Percentiles rank a stretch among this genome's conserved stretches.
phyloP scores from a whole-genome alignment of 139 green algal genomes.

The Chlamydomonas schloesseri region DNA sequence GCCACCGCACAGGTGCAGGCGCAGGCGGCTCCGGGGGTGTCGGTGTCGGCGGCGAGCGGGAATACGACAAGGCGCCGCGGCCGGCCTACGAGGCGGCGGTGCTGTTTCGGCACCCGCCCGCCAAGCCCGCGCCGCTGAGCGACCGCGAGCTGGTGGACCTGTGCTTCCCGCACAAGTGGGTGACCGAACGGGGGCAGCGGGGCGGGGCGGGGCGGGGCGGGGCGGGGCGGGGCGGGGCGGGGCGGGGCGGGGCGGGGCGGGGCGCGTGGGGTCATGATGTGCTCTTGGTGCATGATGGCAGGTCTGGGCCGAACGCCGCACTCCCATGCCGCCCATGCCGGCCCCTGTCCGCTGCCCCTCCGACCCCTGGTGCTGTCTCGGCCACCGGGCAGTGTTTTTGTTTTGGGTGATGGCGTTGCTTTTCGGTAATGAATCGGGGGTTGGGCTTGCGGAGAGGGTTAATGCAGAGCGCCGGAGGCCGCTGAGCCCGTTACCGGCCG shows the following conservation, averaged over 20 bases:
- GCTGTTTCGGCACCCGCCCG: conserved; percentile 65
- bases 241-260: too few species aligned
- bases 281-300: too few species aligned
- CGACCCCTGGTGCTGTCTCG: too few species aligned
- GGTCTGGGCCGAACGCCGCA: too few species aligned
- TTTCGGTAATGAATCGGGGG: too few species aligned
- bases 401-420: neutral
- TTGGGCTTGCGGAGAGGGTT: too few species aligned
- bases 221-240: too few species aligned
- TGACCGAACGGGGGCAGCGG: neutral
- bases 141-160: conserved; percentile 76
- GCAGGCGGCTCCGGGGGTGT: neutral
- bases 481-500: too few species aligned
- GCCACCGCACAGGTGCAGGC: neutral
- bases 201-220: too few species aligned
- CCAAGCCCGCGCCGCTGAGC: conserved; percentile 42
- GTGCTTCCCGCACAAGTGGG: conserved; percentile 79
- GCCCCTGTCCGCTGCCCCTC: too few species aligned
- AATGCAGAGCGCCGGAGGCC: too few species aligned
- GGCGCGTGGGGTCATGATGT: neutral
- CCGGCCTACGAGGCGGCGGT: conserved; percentile 49
- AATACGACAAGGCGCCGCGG: conserved; percentile 19
- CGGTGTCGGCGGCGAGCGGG: neutral
- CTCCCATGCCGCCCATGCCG: too few species aligned
- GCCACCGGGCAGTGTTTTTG: neutral